phyloP scores from a whole-genome alignment of 345 rosid species.

The Capsella bursapastoris region DNA sequence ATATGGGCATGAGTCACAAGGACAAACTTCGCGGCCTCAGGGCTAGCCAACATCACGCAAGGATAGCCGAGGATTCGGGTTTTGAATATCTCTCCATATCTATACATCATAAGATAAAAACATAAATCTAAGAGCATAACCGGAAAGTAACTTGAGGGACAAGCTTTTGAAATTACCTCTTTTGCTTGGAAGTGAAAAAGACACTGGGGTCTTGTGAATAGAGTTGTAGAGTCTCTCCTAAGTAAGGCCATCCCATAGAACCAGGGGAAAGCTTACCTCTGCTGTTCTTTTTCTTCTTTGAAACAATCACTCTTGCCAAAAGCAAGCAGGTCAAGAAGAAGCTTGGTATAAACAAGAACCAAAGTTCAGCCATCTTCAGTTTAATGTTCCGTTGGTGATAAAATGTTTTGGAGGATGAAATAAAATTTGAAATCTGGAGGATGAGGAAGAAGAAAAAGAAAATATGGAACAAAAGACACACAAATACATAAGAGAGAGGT shows the following conservation, averaged over 20 bases:
- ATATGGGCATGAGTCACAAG: slow-evolving; percentile 72
- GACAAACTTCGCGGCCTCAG: slow-evolving; percentile 80
- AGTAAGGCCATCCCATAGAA: slow-evolving; percentile 84
- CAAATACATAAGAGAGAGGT: slow-evolving; percentile 29
- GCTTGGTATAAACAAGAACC: slow-evolving; percentile 30
- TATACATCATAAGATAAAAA: slow-evolving; percentile 36
- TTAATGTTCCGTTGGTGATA: not conserved
- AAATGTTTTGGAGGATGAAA: slow-evolving; percentile 16
- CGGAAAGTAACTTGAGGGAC: slow-evolving; percentile 13
- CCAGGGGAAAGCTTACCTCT: slow-evolving; percentile 81
- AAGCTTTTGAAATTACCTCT: slow-evolving; percentile 51
- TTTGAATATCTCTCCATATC: slow-evolving; percentile 89
- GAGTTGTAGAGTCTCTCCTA: slow-evolving; percentile 83
- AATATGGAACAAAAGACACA: slow-evolving; percentile 19
- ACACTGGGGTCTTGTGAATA: slow-evolving; percentile 77
- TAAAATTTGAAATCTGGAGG: not conserved
- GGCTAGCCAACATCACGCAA: slow-evolving; percentile 85
- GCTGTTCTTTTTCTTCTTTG: slow-evolving; percentile 25
- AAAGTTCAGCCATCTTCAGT: slow-evolving; percentile 26
- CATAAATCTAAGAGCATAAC: slow-evolving; percentile 1
- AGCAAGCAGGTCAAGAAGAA: slow-evolving; percentile 32
- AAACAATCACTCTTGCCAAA: slow-evolving; percentile 30
- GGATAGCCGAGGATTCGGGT: slow-evolving; percentile 77
- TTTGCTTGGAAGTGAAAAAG: slow-evolving; percentile 67
- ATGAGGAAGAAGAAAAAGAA: slow-evolving; percentile 17